A percentile compares a stretch with the other conserved stretches of the same genome.
Evolutionary conservation across 2,329 filamentous ascomycete genomes (phyloP).

Genomic region (Xylaria digitata): DNA sequence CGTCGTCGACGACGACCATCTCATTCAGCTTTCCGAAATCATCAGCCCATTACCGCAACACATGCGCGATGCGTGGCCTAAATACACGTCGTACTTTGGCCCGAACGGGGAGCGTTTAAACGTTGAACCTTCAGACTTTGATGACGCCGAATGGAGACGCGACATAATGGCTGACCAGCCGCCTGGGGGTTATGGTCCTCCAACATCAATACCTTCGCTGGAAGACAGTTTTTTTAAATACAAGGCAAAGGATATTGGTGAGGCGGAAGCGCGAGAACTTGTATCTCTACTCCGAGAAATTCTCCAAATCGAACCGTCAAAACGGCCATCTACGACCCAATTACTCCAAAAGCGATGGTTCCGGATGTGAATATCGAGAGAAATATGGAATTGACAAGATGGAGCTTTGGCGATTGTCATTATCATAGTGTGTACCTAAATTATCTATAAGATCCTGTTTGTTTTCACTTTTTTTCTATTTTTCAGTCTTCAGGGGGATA

Average conservation of each 20-base stretch:
- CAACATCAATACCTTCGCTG: background rate
- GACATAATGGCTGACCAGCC: background rate
- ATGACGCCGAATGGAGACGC: background rate
- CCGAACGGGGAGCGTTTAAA: background rate
- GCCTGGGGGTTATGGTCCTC: background rate
- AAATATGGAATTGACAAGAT: too few species aligned
- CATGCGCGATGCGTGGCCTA: background rate
- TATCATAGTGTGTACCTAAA: too few species aligned
- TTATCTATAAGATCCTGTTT: too few species aligned
- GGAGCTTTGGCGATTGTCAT: too few species aligned
- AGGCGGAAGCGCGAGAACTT: background rate
- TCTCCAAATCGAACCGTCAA: slow-evolving; percentile 4
- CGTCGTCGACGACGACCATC: background rate
- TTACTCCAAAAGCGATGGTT: background rate
- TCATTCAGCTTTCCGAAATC: background rate
- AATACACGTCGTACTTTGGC: background rate
- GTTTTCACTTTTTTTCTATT: too few species aligned
- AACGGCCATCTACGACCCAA: background rate
- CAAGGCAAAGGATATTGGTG: background rate
- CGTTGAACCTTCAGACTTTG: background rate
- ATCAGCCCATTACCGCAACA: background rate
- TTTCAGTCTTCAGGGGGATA: too few species aligned
- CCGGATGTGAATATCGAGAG: too few species aligned
- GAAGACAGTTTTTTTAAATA: background rate
- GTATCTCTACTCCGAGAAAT: background rate